Percentiles rank a stretch among this genome's conserved stretches.
Conservation (phyloP, 2,329 filamentous ascomycete genomes). For the Sordariomycetes sp. region DNA sequence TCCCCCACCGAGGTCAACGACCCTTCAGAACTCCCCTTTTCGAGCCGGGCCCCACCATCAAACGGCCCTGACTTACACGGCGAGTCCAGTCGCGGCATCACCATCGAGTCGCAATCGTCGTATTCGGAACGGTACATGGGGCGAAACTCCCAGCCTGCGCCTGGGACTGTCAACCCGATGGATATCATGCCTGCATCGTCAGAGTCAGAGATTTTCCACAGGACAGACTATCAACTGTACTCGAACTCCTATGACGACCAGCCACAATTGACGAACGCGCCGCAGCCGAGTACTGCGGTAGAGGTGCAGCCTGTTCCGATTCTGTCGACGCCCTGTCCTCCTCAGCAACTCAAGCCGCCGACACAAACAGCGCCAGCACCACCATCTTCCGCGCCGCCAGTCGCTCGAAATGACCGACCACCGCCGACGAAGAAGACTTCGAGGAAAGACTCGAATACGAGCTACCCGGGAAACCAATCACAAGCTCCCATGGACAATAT, state of each 20-base stretch:
- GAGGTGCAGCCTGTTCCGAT: background rate
- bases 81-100: background rate
- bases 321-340: background rate
- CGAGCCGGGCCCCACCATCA: constrained; percentile 4
- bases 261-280: background rate
- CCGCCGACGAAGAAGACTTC: background rate
- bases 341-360: background rate
- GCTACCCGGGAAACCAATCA: background rate
- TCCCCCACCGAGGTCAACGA: constrained; percentile 19
- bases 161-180: constrained; percentile 44
- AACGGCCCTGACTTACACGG: too few species aligned
- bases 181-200: constrained; percentile 39
- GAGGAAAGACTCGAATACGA: background rate
- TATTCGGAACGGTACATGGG: background rate
- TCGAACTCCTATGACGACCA: constrained; percentile 12
- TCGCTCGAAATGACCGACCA: too few species aligned
- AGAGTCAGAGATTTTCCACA: constrained; percentile 25
- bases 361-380: background rate
- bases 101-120: too few species aligned
- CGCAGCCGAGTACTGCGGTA: background rate
- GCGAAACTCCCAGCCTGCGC: constrained; percentile 20
- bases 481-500: background rate
- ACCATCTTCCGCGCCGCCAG: background rate
- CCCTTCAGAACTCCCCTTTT: constrained; percentile 2
- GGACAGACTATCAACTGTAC: constrained; percentile 25